Percentiles rank a stretch among this genome's conserved stretches.
Evolutionary conservation across 805 yeast species (phyloP).

Genomic region (Kuraishia floccosa): DNA sequence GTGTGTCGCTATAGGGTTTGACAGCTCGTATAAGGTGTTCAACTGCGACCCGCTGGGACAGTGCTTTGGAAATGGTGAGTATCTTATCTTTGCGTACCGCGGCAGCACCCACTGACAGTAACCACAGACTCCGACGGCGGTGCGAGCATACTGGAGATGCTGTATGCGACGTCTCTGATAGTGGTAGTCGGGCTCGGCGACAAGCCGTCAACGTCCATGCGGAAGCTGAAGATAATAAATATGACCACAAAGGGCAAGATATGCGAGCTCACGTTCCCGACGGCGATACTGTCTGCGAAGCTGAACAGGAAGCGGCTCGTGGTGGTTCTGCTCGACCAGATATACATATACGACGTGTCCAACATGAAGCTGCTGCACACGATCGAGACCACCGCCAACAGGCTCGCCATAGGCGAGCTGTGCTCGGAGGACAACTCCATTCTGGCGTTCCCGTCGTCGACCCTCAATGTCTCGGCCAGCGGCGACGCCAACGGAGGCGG

Average conservation of each 20-base stretch:
- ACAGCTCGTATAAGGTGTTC: constrained; percentile 57
- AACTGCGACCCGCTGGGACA: constrained; percentile 84
- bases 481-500: constrained; percentile 14
- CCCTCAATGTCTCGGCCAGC: not conserved
- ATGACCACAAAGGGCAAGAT: constrained; percentile 66
- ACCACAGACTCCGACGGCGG: constrained; percentile 30
- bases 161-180: constrained; percentile 76
- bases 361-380: constrained; percentile 77
- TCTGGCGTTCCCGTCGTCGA: constrained; percentile 39
- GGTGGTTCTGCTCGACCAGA: constrained; percentile 69
- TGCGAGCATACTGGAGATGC: constrained; percentile 74
- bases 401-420: constrained; percentile 14
- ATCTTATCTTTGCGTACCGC: too few relatives aligned
- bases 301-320: constrained; percentile 76
- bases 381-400: constrained; percentile 42
- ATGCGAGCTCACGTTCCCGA: constrained; percentile 84
- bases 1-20: constrained; percentile 69
- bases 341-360: constrained; percentile 81
- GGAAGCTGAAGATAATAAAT: constrained; percentile 73
- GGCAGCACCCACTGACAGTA: not conserved
- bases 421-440: constrained; percentile 34
- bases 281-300: constrained; percentile 57
- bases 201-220: constrained; percentile 58
- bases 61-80: constrained; percentile 34
- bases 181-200: constrained; percentile 78